These are phyloP conservation scores for Rhododendron griersonianum DNA, from an alignment of 148 eudicot genomes.

Conservation along the genomic window DNA sequence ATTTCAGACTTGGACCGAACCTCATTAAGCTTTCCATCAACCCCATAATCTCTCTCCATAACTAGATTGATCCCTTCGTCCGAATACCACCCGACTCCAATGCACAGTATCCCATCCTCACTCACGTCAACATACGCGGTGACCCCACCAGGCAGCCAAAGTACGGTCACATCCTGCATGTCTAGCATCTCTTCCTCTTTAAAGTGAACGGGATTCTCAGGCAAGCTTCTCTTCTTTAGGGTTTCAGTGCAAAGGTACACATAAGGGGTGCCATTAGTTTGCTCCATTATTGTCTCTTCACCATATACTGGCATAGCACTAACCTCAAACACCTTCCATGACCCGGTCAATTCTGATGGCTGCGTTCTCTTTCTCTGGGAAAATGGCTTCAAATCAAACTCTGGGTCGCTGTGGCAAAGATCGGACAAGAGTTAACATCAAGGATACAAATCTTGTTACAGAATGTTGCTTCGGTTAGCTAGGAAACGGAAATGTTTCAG, in stretches of 20 bases:
- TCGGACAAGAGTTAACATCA: not conserved
- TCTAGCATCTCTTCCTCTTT: constrained; percentile 87
- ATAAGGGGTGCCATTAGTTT: constrained; percentile 46
- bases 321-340: constrained; percentile 96
- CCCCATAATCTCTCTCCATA: constrained; percentile 97
- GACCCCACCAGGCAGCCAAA: constrained; percentile 97
- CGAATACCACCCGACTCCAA: constrained; percentile 98
- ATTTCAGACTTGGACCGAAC: constrained; percentile 79
- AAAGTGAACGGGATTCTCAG: constrained; percentile 60
- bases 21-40: constrained; percentile 85
- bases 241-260: constrained; percentile 90
- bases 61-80: constrained; percentile 95
- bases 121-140: constrained; percentile 85
- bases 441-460: not conserved
- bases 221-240: constrained; percentile 76
- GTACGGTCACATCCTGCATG: constrained; percentile 75
- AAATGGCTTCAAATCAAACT: constrained; percentile 80
- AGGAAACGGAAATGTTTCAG: not conserved
- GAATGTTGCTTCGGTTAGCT: not conserved
- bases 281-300: constrained; percentile 47
- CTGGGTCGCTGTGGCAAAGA: constrained; percentile 45
- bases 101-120: constrained; percentile 80
- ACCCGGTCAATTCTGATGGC: constrained; percentile 71
- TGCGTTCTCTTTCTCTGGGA: constrained; percentile 79
- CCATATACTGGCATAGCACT: constrained; percentile 89